phyloP scores from a whole-genome alignment of 2,329 filamentous ascomycete genomes.

The Dothideomycetes sp. region DNA sequence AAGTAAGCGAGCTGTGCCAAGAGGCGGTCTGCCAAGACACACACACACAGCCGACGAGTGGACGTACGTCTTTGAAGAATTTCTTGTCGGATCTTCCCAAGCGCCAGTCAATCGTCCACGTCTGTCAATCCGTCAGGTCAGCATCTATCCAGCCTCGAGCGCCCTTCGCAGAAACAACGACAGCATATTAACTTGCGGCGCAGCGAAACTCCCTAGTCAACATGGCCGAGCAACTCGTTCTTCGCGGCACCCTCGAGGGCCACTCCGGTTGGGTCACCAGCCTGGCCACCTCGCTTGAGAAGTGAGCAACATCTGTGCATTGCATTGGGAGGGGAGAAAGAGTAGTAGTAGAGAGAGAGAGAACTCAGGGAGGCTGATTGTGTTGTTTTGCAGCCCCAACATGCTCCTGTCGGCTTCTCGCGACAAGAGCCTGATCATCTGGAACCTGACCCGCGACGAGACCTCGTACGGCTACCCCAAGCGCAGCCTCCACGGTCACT shows the following conservation, averaged over 20 bases:
- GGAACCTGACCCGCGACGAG: constrained; percentile 99
- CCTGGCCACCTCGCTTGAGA: constrained; percentile 97
- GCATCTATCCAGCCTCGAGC: background rate
- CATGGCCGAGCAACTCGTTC: constrained; percentile 35
- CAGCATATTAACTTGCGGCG: constrained; percentile 1
- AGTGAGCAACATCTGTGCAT: constrained; percentile 56
- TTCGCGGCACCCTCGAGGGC: constrained; percentile 51
- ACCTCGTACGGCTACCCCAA: constrained; percentile 98
- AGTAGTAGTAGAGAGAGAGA: constrained; percentile 15
- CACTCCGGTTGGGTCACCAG: constrained; percentile 99
- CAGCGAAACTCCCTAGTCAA: constrained; percentile 13
- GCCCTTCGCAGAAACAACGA: background rate
- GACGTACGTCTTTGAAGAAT: background rate
- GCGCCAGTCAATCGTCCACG: constrained; percentile 13
- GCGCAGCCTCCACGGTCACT: constrained; percentile 97
- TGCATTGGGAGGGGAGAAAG: too few relatives aligned
- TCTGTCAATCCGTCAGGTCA: constrained; percentile 12
- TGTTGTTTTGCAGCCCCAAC: constrained; percentile 62
- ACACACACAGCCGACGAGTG: too few relatives aligned
- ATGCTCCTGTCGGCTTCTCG: constrained; percentile 97
- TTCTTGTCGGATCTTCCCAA: constrained; percentile 1
- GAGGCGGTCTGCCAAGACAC: too few relatives aligned
- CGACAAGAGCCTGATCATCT: constrained; percentile 99
- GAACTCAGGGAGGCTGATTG: constrained; percentile 23
- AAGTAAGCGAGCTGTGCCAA: too few relatives aligned